phyloP scores from a whole-genome alignment of 202 grass and related monocot species.

The Brachypodium distachyon region DNA sequence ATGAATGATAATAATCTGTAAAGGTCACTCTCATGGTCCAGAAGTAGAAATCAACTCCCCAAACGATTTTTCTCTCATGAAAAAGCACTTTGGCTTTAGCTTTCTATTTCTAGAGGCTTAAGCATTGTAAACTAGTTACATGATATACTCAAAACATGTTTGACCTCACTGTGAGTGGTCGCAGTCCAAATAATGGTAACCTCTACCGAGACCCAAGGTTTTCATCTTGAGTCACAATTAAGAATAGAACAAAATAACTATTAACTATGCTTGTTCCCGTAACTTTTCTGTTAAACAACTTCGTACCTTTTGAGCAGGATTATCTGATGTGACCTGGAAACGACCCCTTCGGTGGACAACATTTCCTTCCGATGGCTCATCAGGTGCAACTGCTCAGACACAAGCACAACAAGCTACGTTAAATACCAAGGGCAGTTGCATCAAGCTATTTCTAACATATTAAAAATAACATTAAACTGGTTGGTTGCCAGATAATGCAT shows the following conservation, averaged over 20 bases:
- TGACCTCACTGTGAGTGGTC: background rate
- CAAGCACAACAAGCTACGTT: background rate
- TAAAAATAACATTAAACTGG: background rate
- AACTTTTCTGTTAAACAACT: background rate
- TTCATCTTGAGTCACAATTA: background rate
- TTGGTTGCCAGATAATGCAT: conserved; percentile 6
- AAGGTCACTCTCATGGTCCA: background rate
- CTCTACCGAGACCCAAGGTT: background rate
- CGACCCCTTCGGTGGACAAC: conserved; percentile 68
- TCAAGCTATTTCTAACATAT: background rate
- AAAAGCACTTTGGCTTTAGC: background rate
- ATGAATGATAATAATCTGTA: background rate
- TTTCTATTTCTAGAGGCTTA: background rate
- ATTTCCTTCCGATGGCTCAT: conserved; percentile 59
- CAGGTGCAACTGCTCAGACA: conserved; percentile 23
- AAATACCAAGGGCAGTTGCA: background rate
- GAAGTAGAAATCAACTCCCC: background rate
- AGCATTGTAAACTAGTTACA: background rate
- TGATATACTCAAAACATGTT: background rate
- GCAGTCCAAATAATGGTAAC: background rate
- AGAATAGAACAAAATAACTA: background rate
- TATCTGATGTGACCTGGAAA: conserved; percentile 83
- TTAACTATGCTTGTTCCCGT: background rate
- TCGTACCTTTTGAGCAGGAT: conserved; percentile 65
- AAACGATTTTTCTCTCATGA: background rate